These are phyloP conservation scores for Podospora sp. DNA, from an alignment of 495 filamentous ascomycete species.

Conservation along the genomic window DNA sequence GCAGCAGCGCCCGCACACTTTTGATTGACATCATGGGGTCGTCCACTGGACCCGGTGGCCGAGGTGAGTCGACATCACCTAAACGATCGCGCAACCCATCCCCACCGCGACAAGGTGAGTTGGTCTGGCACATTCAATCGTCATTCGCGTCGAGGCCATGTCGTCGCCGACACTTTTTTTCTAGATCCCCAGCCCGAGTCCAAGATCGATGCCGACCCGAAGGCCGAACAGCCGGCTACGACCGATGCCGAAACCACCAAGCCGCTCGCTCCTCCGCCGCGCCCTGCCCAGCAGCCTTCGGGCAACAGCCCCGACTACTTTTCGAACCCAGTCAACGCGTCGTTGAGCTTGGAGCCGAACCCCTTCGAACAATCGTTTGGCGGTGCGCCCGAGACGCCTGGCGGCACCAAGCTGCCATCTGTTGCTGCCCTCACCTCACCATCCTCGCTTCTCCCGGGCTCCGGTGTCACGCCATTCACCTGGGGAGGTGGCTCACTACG, in stretches of 20 bases:
- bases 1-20: constrained; percentile 36
- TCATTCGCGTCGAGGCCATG: constrained; percentile 16
- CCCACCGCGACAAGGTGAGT: constrained; percentile 41
- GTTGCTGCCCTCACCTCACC: constrained; percentile 92
- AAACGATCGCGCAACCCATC: constrained; percentile 39
- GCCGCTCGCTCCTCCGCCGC: constrained; percentile 77
- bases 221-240: constrained; percentile 40
- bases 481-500: constrained; percentile 85
- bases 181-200: constrained; percentile 38
- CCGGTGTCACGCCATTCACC: constrained; percentile 67
- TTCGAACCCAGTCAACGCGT: constrained; percentile 56
- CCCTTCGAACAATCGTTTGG: constrained; percentile 95
- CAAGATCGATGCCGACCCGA: constrained; percentile 41
- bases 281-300: constrained; percentile 57
- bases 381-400: constrained; percentile 72
- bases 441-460: constrained; percentile 72
- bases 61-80: constrained; percentile 42
- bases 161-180: constrained; percentile 31
- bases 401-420: constrained; percentile 85
- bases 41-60: constrained; percentile 37
- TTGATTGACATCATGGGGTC: constrained; percentile 48
- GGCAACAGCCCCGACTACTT: constrained; percentile 73
- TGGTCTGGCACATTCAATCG: constrained; percentile 14
- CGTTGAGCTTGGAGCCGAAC: constrained; percentile 83
- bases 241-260: constrained; percentile 49